phyloP scores from a whole-genome alignment of 257 asterid species.

The Petunia secreta region DNA sequence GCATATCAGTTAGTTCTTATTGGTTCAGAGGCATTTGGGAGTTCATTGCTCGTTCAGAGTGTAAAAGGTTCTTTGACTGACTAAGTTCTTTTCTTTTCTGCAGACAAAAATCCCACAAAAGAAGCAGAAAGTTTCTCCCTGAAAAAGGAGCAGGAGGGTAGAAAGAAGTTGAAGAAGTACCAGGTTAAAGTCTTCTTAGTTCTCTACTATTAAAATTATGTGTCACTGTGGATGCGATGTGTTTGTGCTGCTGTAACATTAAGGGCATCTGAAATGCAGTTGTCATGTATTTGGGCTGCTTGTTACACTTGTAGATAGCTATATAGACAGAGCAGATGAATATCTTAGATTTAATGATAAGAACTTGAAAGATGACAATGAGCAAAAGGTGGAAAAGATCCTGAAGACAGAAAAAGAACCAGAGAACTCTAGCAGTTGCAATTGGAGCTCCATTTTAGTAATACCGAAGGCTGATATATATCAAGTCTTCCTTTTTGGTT shows the following conservation, averaged over 20 bases:
- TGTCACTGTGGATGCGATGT: constrained; percentile 6
- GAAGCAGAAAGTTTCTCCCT: constrained; percentile 65
- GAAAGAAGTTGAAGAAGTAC: constrained; percentile 67
- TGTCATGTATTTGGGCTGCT: constrained; percentile 8
- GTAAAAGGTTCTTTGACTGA: constrained; percentile 10
- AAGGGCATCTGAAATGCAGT: neutral
- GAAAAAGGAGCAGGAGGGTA: constrained; percentile 61
- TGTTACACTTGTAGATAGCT: constrained; percentile 9
- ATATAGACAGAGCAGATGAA: neutral
- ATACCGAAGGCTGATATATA: constrained; percentile 14
- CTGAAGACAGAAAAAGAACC: constrained; percentile 9
- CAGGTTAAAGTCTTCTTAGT: constrained; percentile 54
- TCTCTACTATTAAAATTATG: constrained; percentile 19
- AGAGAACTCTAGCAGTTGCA: constrained; percentile 17
- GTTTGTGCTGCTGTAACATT: constrained; percentile 1
- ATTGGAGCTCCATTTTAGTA: neutral
- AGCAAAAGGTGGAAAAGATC: constrained; percentile 3
- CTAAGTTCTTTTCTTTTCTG: constrained; percentile 32
- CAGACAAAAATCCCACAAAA: constrained; percentile 50
- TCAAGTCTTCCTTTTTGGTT: neutral
- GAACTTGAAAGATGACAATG: constrained; percentile 12
- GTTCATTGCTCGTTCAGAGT: constrained; percentile 7
- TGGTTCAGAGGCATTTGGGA: constrained; percentile 12
- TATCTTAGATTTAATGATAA: constrained; percentile 12
- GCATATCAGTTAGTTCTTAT: neutral